Base-by-base conservation (phyloP, 306 rosid species). In the Benincasa hispida region DNA sequence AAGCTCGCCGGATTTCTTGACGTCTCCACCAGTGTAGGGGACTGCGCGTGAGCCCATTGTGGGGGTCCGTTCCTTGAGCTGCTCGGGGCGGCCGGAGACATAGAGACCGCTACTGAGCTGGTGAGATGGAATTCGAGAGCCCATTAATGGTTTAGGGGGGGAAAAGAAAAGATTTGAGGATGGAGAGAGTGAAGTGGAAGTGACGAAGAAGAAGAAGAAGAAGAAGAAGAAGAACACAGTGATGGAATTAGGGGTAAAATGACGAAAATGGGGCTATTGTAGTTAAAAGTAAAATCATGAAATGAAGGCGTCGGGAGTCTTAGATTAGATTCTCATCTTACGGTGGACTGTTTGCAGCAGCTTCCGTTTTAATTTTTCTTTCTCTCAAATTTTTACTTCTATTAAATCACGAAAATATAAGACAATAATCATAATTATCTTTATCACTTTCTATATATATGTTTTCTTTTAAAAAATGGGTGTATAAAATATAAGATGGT, bases 1-100 rank as follows among this genome's bases (percentile, higher is more conserved):
- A 0, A 94, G 96, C 77, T 94, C 99, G 0, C 97, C 99, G 39
- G 99, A 94, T 76, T 94, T 94, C 83, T 92, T 92, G 0, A 91
- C 82, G 91, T 94, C 99, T 2, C 99, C 97, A 74, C 99, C 99
- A 15, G 97, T 94, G 85, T 94, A 94, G 0, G 96, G 96, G 3
- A 90, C 89, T 55, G 99, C 88, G 47, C 99, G 91, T 25, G 97
- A 87, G 15, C 86, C 83, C 87, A 94, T 89, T 87, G 99, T 91
- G 13, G 97, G 99, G 22, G 27, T 91, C 0, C 91, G 89, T 69
- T 92, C 97, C 73, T 94, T 94, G 39, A 60, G 80, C 77, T 90
- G 86, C 73, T 94, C 99, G 50, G 96, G 97, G 18, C 91, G 88
- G 27, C 99, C 99, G 69, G 97, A 94, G 6, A 94, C 96, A 73